Base-by-base conservation (phyloP, 2,329 filamentous ascomycete species). In the Fusarium devonianum region DNA sequence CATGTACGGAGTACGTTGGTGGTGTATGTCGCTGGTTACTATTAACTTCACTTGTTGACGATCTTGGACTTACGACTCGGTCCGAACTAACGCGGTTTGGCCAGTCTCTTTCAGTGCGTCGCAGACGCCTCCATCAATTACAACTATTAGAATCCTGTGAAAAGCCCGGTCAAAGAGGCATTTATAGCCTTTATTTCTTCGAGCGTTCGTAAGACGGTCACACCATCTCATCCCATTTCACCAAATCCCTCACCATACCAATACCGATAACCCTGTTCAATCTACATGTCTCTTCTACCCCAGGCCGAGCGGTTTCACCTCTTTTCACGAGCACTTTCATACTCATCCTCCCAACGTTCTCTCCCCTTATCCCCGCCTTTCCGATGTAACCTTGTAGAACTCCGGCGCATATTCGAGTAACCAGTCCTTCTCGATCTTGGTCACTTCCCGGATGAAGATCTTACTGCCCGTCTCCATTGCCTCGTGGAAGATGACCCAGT, bases 401-500 rank as follows among this genome's bases (percentile, higher is more conserved):
- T 88, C 86, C 0, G 90, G 85, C 11, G 90, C 92, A 76, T 93
- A 95, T 70, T 97, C 91, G 36, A 92, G 69, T 62, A 99, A 78
- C 90, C 93, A 99, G n/a, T 76, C 78, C 78, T 91, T 96, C 69
- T 97, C 90, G 64, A 97, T 89, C 75, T 90, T 94, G n/a, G 87
- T 94, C 50, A 97, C 77, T 71, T 97, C 93, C 45, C 91, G 81
- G 63, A 99, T 95, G 68, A 88, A 97, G 1, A 84, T 92, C 78
- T 97, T 97, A 57, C 83, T 84, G 8, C 88, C 85, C 4, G 90
- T 95, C 75, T 97, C 90, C 79, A 96, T 84, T 26, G 96, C 85
- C 73, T 97, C 93, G 64, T 95, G 89, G 67, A 97, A 99, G 23
- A 99, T 82, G 8, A 97, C 92, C 92, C 93, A 97, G 58, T 97